These are phyloP conservation scores for Nannochloris sp. DNA, from an alignment of 139 green algal species.

Conservation along the genomic window DNA sequence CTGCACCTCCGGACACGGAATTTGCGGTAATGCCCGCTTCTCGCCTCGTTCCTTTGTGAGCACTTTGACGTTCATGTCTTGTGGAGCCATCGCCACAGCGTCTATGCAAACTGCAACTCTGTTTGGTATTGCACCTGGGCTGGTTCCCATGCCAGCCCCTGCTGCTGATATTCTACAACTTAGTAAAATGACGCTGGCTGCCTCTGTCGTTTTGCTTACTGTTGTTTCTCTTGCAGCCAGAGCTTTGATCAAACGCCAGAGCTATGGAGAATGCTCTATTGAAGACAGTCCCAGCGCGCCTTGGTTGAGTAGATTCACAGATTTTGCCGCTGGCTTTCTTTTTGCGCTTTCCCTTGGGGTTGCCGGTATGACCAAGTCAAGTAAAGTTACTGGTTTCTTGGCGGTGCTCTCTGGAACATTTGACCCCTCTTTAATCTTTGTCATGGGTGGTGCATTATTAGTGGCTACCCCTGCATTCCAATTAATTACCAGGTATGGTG, in stretches of 20 bases:
- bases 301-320: background rate
- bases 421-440: conserved; percentile 57
- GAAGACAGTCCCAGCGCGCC: background rate
- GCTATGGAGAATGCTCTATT: background rate
- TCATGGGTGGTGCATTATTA: conserved; percentile 70
- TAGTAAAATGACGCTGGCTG: background rate
- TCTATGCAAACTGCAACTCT: conserved; percentile 2
- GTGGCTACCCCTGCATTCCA: conserved; percentile 44
- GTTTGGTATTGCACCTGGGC: conserved; percentile 1
- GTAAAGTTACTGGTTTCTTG: conserved; percentile 46
- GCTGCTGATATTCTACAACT: conserved; percentile 1
- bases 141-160: background rate
- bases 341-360: conserved; percentile 62
- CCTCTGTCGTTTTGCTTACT: conserved; percentile 3
- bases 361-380: conserved; percentile 59
- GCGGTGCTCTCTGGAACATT: conserved; percentile 10
- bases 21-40: conserved; percentile 44
- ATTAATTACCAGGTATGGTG: conserved; percentile 6
- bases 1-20: conserved; percentile 73
- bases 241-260: conserved; percentile 1
- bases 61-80: conserved; percentile 49
- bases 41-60: conserved; percentile 25
- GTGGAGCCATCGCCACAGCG: conserved; percentile 31
- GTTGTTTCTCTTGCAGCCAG: conserved; percentile 4
- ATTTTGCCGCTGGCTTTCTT: conserved; percentile 38